Evolutionary conservation across 2,329 filamentous ascomycete species (phyloP).

Genomic region (Hypoxylon sp.): DNA sequence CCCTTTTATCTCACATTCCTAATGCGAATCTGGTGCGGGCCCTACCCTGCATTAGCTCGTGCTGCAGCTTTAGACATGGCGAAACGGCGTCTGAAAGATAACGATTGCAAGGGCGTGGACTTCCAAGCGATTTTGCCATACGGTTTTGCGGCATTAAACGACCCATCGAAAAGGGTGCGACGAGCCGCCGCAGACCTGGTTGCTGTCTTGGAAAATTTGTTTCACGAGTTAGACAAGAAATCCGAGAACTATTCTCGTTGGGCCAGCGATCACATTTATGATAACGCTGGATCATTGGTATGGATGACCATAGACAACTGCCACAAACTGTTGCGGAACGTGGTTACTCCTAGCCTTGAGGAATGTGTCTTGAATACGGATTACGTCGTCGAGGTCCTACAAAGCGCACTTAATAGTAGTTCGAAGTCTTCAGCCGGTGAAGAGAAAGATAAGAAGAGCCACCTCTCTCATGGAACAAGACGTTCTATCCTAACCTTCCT

Average conservation of each 20-base stretch:
- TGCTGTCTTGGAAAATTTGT: constrained; percentile 66
- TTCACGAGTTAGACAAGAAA: constrained; percentile 55
- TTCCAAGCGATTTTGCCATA: constrained; percentile 89
- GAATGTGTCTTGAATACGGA: constrained; percentile 86
- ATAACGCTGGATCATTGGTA: constrained; percentile 64
- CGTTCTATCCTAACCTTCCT: constrained; percentile 78
- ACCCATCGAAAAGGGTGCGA: constrained; percentile 81
- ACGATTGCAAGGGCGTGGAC: constrained; percentile 67
- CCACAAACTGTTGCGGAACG: constrained; percentile 71
- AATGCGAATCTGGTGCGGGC: constrained; percentile 78
- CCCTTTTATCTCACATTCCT: constrained; percentile 82
- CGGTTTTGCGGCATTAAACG: constrained; percentile 78
- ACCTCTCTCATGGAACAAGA: constrained; percentile 71
- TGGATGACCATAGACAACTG: constrained; percentile 71
- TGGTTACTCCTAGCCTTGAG: constrained; percentile 82
- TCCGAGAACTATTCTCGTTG: constrained; percentile 64
- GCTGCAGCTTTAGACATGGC: constrained; percentile 76
- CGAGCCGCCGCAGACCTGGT: constrained; percentile 79
- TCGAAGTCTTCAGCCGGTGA: constrained; percentile 45
- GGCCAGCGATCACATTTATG: constrained; percentile 76
- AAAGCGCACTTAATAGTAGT: constrained; percentile 68
- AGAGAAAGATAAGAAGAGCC: constrained; percentile 64
- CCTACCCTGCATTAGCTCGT: constrained; percentile 76
- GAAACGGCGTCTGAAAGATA: constrained; percentile 67
- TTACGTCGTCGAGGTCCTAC: constrained; percentile 75